A percentile compares a stretch with the other conserved stretches of the same genome.
phyloP scores from a whole-genome alignment of 2,329 filamentous ascomycete species.

The Xylaria sp. region DNA sequence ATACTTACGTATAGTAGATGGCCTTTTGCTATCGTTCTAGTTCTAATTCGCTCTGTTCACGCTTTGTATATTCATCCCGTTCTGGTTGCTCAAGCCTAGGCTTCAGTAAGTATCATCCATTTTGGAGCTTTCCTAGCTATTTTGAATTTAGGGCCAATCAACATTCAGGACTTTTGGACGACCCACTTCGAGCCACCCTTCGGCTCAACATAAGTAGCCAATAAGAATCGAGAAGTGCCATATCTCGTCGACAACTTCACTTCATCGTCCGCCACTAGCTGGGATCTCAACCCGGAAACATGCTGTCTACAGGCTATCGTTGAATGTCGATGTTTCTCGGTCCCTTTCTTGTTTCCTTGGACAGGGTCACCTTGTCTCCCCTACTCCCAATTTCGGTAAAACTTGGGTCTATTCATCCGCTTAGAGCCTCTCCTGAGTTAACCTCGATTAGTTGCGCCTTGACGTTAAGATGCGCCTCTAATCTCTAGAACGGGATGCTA shows the following conservation, averaged over 20 bases:
- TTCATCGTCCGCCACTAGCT: slow-evolving; percentile 49
- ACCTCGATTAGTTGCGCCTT: slow-evolving; percentile 38
- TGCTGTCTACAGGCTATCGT: slow-evolving; percentile 48
- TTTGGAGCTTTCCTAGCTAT: slow-evolving; percentile 31
- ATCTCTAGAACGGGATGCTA: slow-evolving; percentile 36
- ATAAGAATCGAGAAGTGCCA: slow-evolving; percentile 42
- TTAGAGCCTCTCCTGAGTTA: slow-evolving; percentile 31
- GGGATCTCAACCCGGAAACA: slow-evolving; percentile 46
- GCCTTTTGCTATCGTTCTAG: slow-evolving; percentile 6
- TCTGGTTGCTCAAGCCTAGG: slow-evolving; percentile 23
- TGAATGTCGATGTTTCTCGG: slow-evolving; percentile 43
- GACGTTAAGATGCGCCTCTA: slow-evolving; percentile 41
- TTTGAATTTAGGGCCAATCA: slow-evolving; percentile 48
- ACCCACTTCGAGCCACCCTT: slow-evolving; percentile 44
- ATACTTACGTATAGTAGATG: too few relatives aligned
- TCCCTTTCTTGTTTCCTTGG: slow-evolving; percentile 39
- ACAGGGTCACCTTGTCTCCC: slow-evolving; percentile 40
- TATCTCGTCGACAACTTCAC: slow-evolving; percentile 46
- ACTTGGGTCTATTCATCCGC: slow-evolving; percentile 39
- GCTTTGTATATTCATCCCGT: slow-evolving; percentile 10
- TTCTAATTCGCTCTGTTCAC: slow-evolving; percentile 23
- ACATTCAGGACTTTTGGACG: slow-evolving; percentile 37
- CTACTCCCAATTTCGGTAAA: slow-evolving; percentile 43
- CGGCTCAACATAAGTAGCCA: slow-evolving; percentile 41
- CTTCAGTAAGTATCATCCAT: slow-evolving; percentile 25